phyloP scores from a whole-genome alignment of 2,329 filamentous ascomycete species.

The Aspergillus sp. region DNA sequence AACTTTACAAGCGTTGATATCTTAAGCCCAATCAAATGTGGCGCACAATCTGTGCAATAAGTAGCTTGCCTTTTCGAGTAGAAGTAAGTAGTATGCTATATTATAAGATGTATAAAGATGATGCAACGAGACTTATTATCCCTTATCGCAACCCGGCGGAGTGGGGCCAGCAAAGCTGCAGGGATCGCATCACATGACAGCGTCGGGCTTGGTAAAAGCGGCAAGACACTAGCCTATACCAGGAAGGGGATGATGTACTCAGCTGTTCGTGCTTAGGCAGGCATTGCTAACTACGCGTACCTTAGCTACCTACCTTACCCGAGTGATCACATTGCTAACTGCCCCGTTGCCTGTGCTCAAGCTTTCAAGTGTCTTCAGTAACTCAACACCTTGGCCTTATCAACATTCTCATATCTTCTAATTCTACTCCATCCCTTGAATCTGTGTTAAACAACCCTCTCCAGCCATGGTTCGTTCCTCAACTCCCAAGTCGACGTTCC shows the following conservation, averaged over 20 bases:
- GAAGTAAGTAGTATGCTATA: too few species aligned
- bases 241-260: neutral
- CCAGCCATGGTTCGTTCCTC: conserved; percentile 25
- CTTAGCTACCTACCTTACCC: neutral
- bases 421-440: neutral
- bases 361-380: neutral
- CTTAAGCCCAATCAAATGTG: too few species aligned
- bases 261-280: neutral
- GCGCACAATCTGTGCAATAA: too few species aligned
- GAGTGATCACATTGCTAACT: neutral
- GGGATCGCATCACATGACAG: neutral
- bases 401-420: neutral
- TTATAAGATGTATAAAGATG: too few species aligned
- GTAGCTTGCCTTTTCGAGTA: too few species aligned
- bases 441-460: neutral
- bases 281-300: neutral
- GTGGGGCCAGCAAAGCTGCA: too few species aligned
- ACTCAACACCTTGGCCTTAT: neutral
- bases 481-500: conserved; percentile 1
- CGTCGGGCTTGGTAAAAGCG: neutral
- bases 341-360: neutral
- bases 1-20: too few species aligned
- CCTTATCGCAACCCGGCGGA: too few species aligned
- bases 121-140: too few species aligned
- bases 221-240: neutral